Evolutionary conservation across 2,329 filamentous ascomycete species (phyloP).

Genomic region (Elsinoe australis): DNA sequence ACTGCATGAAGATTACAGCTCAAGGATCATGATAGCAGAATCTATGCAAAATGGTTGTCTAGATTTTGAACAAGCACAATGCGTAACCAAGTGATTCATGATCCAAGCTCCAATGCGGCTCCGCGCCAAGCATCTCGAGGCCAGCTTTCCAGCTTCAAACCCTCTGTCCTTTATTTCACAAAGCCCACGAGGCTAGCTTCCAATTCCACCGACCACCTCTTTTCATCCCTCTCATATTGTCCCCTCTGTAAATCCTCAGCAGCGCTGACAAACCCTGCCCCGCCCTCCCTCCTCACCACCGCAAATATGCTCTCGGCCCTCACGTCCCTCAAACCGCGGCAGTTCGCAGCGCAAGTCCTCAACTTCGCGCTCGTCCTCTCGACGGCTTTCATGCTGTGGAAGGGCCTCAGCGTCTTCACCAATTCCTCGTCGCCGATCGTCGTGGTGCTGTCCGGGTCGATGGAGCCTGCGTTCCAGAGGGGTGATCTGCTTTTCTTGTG

Average conservation of each 20-base stretch:
- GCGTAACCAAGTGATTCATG: too few species aligned
- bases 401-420: slow-evolving; percentile 70
- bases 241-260: not conserved
- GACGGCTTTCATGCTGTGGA: slow-evolving; percentile 89
- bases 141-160: too few species aligned
- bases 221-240: not conserved
- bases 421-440: slow-evolving; percentile 63
- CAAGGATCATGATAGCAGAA: too few species aligned
- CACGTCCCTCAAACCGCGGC: slow-evolving; percentile 62
- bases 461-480: slow-evolving; percentile 76
- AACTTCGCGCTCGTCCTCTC: slow-evolving; percentile 88
- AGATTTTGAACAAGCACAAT: too few species aligned
- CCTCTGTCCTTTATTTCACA: too few species aligned
- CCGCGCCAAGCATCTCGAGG: too few species aligned
- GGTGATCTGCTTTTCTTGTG: slow-evolving; percentile 70
- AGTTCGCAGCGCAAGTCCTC: slow-evolving; percentile 71
- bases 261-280: not conserved
- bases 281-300: not conserved
- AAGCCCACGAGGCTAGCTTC: too few species aligned
- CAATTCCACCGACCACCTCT: too few species aligned
- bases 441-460: slow-evolving; percentile 74
- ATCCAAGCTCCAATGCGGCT: too few species aligned
- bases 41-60: too few species aligned
- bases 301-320: slow-evolving; percentile 60
- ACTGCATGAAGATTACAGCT: too few species aligned